Evolutionary conservation across 352 stramenopile genomes (phyloP), one percentile per base, ranked within the genome.

Genomic region (Pythium rhizo-oryzae): DNA sequence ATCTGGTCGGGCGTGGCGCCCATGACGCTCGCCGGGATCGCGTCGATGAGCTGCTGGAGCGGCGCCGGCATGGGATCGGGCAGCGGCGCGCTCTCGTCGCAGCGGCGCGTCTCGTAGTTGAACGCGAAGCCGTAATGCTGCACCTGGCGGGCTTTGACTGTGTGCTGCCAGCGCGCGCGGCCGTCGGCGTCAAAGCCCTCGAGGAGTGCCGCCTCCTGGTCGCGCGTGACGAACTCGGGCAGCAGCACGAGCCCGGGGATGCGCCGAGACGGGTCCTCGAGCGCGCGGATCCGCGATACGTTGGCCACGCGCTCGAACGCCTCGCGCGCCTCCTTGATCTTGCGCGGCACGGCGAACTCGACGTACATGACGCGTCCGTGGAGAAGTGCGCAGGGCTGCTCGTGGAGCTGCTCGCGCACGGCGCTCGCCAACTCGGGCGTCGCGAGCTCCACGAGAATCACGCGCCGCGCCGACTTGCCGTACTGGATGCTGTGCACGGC

Each of bases 101-200:
- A 93, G 1, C 78, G 71, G 0, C 85, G 79, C 37, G 86, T 94
- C 35, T 92, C 83, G 70, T 97, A 97, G 70, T 92, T 90, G 67
- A 97, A 97, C 67, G 85, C 85, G 67, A 85, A 95, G 23, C 90
- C 87, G 72, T 90, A 97, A 71, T 97, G 90, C 76, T 96, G 86
- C 63, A 97, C 90, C 58, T 95, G 87, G 37, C 90, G 85, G 25
- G 85, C 84, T 65, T 86, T 84, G 28, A 96, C 84, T 1, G 84
- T 93, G 44, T 84, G 81, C n/a, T 78, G 73, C 88, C 88, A 96
- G 30, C 77, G 75, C 0, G 37, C 61, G 6, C 80, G 72, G 28
- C 83, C 75, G 18, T 89, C 74, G 39, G 75, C 66, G 52, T 94
- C 88, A 54, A 96, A 83, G 50, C 87, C 76, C 3, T 70, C 67